Evolutionary conservation across 1,284 basidiomycete species (phyloP).

Genomic region (Boletus smithii): DNA sequence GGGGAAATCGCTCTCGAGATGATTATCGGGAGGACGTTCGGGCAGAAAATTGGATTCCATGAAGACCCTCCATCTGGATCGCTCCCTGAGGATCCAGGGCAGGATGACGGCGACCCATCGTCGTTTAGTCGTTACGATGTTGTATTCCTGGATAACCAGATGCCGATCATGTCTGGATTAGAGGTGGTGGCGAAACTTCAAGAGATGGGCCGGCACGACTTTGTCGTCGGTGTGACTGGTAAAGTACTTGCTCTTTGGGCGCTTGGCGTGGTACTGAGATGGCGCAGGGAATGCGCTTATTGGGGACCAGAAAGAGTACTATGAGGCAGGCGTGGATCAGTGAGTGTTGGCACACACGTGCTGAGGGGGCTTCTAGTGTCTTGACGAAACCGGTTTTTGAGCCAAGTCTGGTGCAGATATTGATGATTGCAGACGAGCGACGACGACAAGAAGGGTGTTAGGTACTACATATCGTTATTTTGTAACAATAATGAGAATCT

Average conservation of each 20-base stretch:
- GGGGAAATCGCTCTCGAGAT: slow-evolving; percentile 78
- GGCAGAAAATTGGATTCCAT: neutral
- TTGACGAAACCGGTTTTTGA: slow-evolving; percentile 70
- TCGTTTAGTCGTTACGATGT: slow-evolving; percentile 50
- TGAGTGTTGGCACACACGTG: slow-evolving; percentile 36
- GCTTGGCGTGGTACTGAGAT: slow-evolving; percentile 21
- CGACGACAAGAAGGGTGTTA: slow-evolving; percentile 26
- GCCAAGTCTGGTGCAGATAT: slow-evolving; percentile 50
- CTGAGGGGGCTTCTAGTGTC: slow-evolving; percentile 39
- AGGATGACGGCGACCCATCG: slow-evolving; percentile 1
- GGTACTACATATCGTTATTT: neutral
- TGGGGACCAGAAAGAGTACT: slow-evolving; percentile 70
- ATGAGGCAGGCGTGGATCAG: slow-evolving; percentile 75
- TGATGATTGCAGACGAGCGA: slow-evolving; percentile 52
- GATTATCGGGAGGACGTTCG: slow-evolving; percentile 46
- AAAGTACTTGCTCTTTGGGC: slow-evolving; percentile 26
- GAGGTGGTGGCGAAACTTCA: slow-evolving; percentile 68
- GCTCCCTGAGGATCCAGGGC: neutral
- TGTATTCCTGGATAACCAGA: slow-evolving; percentile 85
- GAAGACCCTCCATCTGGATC: neutral
- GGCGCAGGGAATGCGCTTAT: slow-evolving; percentile 59
- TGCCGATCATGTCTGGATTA: slow-evolving; percentile 80
- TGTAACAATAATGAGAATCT: slow-evolving; percentile 6
- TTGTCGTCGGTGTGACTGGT: slow-evolving; percentile 77
- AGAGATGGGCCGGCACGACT: slow-evolving; percentile 62